Evolutionary conservation across 805 yeast species (phyloP).

Genomic region (Candida xyloterini): DNA sequence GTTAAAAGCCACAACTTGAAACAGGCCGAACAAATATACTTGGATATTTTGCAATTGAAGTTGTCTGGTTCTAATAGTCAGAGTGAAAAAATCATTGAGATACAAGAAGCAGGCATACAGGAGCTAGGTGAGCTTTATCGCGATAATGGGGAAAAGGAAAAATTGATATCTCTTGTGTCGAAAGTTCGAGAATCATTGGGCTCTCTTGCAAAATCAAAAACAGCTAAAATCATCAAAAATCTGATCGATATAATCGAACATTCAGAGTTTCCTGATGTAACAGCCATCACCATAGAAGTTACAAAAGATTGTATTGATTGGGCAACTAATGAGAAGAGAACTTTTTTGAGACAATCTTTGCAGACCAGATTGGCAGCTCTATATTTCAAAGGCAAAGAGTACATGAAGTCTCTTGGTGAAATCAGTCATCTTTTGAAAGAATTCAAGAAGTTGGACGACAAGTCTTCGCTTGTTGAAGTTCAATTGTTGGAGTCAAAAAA

Average conservation of each 20-base stretch:
- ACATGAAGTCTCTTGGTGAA: slow-evolving; percentile 67
- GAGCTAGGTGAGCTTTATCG: slow-evolving; percentile 76
- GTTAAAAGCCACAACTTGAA: slow-evolving; percentile 45
- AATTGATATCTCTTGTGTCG: slow-evolving; percentile 60
- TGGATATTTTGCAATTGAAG: slow-evolving; percentile 40
- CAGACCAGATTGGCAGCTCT: slow-evolving; percentile 79
- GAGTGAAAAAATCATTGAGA: slow-evolving; percentile 44
- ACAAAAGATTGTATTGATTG: slow-evolving; percentile 82
- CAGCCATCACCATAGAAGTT: slow-evolving; percentile 69
- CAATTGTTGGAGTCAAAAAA: slow-evolving; percentile 88
- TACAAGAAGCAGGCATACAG: slow-evolving; percentile 65
- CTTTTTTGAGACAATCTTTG: slow-evolving; percentile 83
- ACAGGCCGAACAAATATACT: slow-evolving; percentile 61
- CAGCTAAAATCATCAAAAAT: slow-evolving; percentile 83
- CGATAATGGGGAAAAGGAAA: slow-evolving; percentile 41
- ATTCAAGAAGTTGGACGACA: slow-evolving; percentile 92
- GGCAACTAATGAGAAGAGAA: slow-evolving; percentile 79
- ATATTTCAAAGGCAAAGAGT: slow-evolving; percentile 60
- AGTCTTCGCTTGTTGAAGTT: slow-evolving; percentile 91
- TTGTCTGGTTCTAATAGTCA: slow-evolving; percentile 12
- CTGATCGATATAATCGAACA: slow-evolving; percentile 75
- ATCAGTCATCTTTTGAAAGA: slow-evolving; percentile 73
- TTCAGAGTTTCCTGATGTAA: slow-evolving; percentile 46
- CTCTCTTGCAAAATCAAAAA: slow-evolving; percentile 86
- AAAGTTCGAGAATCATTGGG: slow-evolving; percentile 65